These are phyloP conservation scores for Rhizopogon rudus DNA, from an alignment of 768 basidiomycete genomes.

Conservation along the genomic window DNA sequence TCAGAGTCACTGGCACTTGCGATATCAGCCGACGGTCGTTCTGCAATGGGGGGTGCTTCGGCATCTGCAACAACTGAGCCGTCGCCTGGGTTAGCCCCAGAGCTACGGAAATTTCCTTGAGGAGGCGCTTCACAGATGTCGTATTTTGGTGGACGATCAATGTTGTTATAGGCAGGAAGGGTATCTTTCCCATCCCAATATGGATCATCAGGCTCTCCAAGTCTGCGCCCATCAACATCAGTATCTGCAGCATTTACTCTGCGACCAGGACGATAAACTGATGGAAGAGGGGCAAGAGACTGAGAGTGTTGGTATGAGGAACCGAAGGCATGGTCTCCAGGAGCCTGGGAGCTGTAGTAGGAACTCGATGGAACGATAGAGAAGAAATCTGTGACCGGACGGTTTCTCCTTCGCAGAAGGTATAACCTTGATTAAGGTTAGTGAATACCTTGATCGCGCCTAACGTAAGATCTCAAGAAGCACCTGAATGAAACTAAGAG, in stretches of 20 bases:
- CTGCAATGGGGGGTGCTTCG: background rate
- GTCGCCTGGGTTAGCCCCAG: background rate
- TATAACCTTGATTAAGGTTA: slow-evolving; percentile 9
- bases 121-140: slow-evolving; percentile 11
- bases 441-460: background rate
- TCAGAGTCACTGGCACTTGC: background rate
- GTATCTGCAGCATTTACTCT: slow-evolving; percentile 31
- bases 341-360: slow-evolving; percentile 5
- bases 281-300: slow-evolving; percentile 15
- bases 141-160: slow-evolving; percentile 46
- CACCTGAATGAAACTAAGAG: slow-evolving; percentile 18
- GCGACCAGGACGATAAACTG: slow-evolving; percentile 15
- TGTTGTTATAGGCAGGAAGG: slow-evolving; percentile 42
- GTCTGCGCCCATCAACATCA: slow-evolving; percentile 37
- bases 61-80: background rate
- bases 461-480: background rate
- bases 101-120: background rate
- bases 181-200: slow-evolving; percentile 37
- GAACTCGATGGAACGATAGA: background rate
- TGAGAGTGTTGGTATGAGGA: slow-evolving; percentile 9
- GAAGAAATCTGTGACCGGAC: slow-evolving; percentile 17
- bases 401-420: slow-evolving; percentile 20
- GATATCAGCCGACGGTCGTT: background rate
- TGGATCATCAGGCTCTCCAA: slow-evolving; percentile 24
- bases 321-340: background rate